Conservation (phyloP, 2,329 filamentous ascomycete species). For the Aspergillus tubingensis region DNA sequence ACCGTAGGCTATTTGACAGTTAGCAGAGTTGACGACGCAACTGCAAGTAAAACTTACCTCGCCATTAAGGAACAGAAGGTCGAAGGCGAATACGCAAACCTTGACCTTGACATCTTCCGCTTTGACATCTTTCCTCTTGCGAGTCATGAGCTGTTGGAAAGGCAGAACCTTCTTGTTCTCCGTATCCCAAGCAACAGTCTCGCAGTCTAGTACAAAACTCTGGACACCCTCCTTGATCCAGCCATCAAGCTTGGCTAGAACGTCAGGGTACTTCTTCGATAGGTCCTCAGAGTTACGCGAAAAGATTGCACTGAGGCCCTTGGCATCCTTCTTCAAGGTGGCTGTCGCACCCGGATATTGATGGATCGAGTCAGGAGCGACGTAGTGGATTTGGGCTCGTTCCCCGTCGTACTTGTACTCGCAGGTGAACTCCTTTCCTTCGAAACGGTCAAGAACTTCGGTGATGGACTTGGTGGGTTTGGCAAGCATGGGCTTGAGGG, state of each 20-base stretch:
- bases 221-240: conserved; percentile 91
- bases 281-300: conserved; percentile 96
- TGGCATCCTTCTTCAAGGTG: conserved; percentile 63
- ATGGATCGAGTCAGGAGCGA: conserved; percentile 74
- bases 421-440: conserved; percentile 92
- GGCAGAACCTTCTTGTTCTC: conserved; percentile 91
- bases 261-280: conserved; percentile 96
- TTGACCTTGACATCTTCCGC: conserved; percentile 93
- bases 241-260: conserved; percentile 78
- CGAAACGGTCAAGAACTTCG: conserved; percentile 94
- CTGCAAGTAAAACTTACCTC: conserved; percentile 51
- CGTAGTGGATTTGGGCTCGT: conserved; percentile 96
- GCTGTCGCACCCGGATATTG: conserved; percentile 66
- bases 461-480: conserved; percentile 98
- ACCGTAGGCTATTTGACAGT: conserved; percentile 64
- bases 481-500: conserved; percentile 96
- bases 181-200: conserved; percentile 97
- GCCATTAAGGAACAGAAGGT: conserved; percentile 89
- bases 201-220: conserved; percentile 97
- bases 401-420: conserved; percentile 99
- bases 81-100: conserved; percentile 96
- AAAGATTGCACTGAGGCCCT: conserved; percentile 88
- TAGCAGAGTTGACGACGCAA: not conserved
- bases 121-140: conserved; percentile 97
- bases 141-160: conserved; percentile 97